Conservation (phyloP, 164 flowering plant genomes). For the Kalanchoe fedtschenkoi region DNA sequence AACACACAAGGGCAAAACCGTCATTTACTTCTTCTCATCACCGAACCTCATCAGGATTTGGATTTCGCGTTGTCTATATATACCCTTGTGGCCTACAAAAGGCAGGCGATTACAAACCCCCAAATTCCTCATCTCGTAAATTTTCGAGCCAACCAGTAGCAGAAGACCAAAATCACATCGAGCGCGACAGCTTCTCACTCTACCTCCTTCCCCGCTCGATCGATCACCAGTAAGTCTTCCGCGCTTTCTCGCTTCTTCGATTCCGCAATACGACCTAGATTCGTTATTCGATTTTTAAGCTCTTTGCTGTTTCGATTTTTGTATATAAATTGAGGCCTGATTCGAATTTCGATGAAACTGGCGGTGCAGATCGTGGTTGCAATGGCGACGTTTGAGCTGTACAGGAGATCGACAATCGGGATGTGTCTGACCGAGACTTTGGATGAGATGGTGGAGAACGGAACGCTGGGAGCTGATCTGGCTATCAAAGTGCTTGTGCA, state of each 20-base stretch:
- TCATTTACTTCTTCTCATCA: too few relatives aligned
- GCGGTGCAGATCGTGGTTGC: not conserved
- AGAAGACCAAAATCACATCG: not conserved
- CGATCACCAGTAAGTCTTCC: not conserved
- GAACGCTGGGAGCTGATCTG: conserved; percentile 75
- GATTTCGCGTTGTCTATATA: conserved; percentile 24
- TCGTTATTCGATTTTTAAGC: not conserved
- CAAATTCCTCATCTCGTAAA: conserved; percentile 18
- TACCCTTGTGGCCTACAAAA: conserved; percentile 18
- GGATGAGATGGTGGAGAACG: conserved; percentile 84
- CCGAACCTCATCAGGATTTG: too few relatives aligned
- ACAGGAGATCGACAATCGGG: conserved; percentile 87
- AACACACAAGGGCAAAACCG: too few relatives aligned
- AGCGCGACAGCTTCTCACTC: not conserved
- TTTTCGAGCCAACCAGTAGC: not conserved
- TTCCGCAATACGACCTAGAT: not conserved
- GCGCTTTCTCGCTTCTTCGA: not conserved
- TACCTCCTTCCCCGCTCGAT: not conserved
- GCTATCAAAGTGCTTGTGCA: conserved; percentile 94
- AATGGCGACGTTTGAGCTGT: conserved; percentile 93
- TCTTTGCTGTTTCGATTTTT: not conserved
- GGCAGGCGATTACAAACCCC: conserved; percentile 31
- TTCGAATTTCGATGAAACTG: conserved; percentile 5
- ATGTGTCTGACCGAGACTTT: conserved; percentile 92
- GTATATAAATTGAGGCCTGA: not conserved